These are phyloP conservation scores for Theileria sp. DNA, from an alignment of 169 alveolate genomes.

Conservation along the genomic window DNA sequence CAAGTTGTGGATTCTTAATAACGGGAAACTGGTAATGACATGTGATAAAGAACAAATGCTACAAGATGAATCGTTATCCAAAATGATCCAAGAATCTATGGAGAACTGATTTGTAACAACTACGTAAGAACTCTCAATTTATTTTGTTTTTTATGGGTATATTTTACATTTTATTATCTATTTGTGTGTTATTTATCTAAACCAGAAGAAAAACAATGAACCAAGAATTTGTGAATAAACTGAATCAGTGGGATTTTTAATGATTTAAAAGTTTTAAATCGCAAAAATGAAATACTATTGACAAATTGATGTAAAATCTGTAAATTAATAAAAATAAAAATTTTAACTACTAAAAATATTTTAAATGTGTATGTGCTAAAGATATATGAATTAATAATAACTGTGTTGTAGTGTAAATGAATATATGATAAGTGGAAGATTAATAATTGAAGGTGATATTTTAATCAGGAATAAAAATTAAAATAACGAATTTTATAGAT, in stretches of 20 bases:
- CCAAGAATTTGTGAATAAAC: background rate
- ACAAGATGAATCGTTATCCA: constrained; percentile 24
- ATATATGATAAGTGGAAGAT: background rate
- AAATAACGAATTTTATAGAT: no score
- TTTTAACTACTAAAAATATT: background rate
- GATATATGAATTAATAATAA: no score
- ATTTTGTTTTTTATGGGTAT: no score
- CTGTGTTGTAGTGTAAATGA: background rate
- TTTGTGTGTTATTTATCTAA: background rate
- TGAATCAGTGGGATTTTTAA: background rate
- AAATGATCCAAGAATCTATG: constrained; percentile 17
- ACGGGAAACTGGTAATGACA: constrained; percentile 17
- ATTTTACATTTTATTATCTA: no score
- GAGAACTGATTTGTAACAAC: background rate
- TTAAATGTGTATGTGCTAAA: background rate
- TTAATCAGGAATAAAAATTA: no score
- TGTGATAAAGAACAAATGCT: constrained; percentile 19
- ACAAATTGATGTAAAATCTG: background rate
- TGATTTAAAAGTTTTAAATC: background rate
- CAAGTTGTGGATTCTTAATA: constrained; percentile 15
- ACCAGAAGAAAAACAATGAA: background rate
- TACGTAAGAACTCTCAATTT: background rate
- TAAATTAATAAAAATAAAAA: no score
- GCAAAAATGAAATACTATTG: background rate
- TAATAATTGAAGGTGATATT: background rate